Conservation (phyloP, 495 filamentous ascomycete genomes). For the Neurospora sp. region DNA sequence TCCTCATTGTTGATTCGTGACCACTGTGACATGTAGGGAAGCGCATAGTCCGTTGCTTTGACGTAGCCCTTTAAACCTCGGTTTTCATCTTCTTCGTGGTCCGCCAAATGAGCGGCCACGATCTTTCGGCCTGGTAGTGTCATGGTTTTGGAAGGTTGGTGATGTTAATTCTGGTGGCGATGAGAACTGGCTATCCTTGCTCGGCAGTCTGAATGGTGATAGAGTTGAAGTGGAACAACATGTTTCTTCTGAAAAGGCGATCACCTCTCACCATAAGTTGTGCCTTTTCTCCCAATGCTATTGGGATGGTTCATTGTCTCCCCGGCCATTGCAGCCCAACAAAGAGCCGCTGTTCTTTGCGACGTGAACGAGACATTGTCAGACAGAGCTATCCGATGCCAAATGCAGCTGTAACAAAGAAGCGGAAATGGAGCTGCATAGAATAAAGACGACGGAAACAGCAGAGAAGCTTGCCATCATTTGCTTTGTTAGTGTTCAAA, state of each 20-base stretch:
- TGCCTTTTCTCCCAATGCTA: not conserved
- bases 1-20: conserved; percentile 13
- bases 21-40: conserved; percentile 22
- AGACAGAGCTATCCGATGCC: not conserved
- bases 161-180: conserved; percentile 34
- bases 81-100: conserved; percentile 20
- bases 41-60: conserved; percentile 21
- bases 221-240: not conserved
- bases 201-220: not conserved
- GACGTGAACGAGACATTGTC: not conserved
- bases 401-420: not conserved
- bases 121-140: not conserved
- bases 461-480: not conserved
- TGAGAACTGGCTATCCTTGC: not conserved
- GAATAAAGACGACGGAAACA: conserved; percentile 26
- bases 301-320: not conserved
- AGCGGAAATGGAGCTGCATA: conserved; percentile 27
- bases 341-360: conserved; percentile 16
- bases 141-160: conserved; percentile 9
- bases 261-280: not conserved
- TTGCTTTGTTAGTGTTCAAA: not conserved
- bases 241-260: not conserved
- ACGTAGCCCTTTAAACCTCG: conserved; percentile 18
- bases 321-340: not conserved
- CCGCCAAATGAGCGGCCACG: conserved; percentile 15